phyloP scores from a whole-genome alignment of 768 basidiomycete species.

The Lyophyllum semitale region DNA sequence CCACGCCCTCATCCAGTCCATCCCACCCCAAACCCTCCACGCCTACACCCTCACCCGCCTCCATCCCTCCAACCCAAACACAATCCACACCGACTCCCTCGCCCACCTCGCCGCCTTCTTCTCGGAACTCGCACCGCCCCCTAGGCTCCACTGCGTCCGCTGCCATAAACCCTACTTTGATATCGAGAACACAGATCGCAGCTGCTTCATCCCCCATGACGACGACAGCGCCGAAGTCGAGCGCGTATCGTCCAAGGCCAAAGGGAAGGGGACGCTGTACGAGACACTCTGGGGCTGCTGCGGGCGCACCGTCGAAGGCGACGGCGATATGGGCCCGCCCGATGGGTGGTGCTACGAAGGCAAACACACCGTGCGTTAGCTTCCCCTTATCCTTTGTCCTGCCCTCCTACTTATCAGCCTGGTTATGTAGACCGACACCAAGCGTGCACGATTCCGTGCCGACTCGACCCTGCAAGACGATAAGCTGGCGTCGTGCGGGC shows the following conservation, averaged over 20 bases:
- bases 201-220: slow-evolving; percentile 73
- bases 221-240: slow-evolving; percentile 81
- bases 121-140: slow-evolving; percentile 62
- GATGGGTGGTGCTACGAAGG: slow-evolving; percentile 90
- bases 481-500: slow-evolving; percentile 63
- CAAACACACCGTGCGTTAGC: slow-evolving; percentile 69
- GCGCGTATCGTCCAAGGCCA: slow-evolving; percentile 41
- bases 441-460: slow-evolving; percentile 77
- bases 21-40: slow-evolving; percentile 71
- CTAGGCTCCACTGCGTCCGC: slow-evolving; percentile 70
- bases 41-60: slow-evolving; percentile 60
- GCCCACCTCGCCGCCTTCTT: slow-evolving; percentile 60
- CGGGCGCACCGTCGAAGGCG: slow-evolving; percentile 68
- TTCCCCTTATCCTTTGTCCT: not conserved
- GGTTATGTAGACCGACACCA: slow-evolving; percentile 58
- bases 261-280: slow-evolving; percentile 35
- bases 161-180: slow-evolving; percentile 74
- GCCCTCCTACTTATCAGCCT: slow-evolving; percentile 6
- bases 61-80: slow-evolving; percentile 40
- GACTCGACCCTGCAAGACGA: slow-evolving; percentile 72
- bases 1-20: slow-evolving; percentile 51
- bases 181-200: slow-evolving; percentile 71
- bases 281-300: slow-evolving; percentile 76
- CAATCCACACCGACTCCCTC: slow-evolving; percentile 42
- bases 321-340: slow-evolving; percentile 81